phyloP scores from a whole-genome alignment of 768 basidiomycete species.

The Kwoniella sp. region DNA sequence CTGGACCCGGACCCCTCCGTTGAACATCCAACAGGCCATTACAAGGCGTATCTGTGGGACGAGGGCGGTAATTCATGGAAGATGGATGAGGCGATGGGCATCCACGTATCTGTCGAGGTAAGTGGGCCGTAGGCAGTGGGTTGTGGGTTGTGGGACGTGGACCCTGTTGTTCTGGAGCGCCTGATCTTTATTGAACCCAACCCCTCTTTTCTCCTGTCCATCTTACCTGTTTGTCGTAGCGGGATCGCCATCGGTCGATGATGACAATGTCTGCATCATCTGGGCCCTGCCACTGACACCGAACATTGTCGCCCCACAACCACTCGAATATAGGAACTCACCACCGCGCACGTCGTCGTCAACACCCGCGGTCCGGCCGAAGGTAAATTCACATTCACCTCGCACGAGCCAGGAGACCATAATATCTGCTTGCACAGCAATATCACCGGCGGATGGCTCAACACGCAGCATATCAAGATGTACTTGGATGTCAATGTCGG shows the following conservation, averaged over 20 bases:
- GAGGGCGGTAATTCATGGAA: conserved; percentile 70
- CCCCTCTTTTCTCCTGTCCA: background rate
- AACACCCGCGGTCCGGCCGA: conserved; percentile 87
- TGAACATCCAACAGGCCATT: conserved; percentile 71
- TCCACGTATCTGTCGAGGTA: conserved; percentile 88
- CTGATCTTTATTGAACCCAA: no score
- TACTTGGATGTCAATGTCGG: conserved; percentile 95
- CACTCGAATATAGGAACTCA: conserved; percentile 74
- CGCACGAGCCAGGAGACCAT: conserved; percentile 95
- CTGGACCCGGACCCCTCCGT: no score
- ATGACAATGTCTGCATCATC: no score
- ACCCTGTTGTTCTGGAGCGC: no score
- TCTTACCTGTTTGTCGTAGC: no score
- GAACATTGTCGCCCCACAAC: background rate
- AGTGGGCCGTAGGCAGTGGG: conserved; percentile 14
- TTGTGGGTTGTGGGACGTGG: no score
- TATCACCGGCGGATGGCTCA: conserved; percentile 80
- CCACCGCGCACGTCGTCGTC: conserved; percentile 76
- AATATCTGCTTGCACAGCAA: conserved; percentile 94
- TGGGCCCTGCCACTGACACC: no score
- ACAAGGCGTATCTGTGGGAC: conserved; percentile 88
- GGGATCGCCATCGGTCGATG: no score
- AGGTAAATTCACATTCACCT: conserved; percentile 95
- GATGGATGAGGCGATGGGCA: conserved; percentile 76
- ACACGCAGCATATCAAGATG: conserved; percentile 77